Conservation (phyloP, 495 filamentous ascomycete species). For the Hypoxylon rickii region DNA sequence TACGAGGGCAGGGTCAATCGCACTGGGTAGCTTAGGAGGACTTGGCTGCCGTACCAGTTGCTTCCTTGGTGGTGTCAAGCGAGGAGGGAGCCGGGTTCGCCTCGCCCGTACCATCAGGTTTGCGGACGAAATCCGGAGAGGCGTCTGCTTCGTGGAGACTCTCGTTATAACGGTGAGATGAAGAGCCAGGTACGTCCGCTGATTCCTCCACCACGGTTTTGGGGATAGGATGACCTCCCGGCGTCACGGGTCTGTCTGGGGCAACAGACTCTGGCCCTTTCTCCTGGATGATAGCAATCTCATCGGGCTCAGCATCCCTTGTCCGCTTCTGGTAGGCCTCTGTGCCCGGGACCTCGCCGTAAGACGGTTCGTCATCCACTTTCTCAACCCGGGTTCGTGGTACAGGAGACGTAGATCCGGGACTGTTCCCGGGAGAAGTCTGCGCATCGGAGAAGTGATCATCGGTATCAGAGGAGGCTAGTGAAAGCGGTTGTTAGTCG, state of each 20-base stretch:
- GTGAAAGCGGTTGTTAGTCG: slow-evolving; percentile 12
- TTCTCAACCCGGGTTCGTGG: slow-evolving; percentile 85
- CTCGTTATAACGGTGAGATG: slow-evolving; percentile 44
- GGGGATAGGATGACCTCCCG: slow-evolving; percentile 51
- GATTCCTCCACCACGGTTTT: slow-evolving; percentile 56
- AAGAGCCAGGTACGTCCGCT: slow-evolving; percentile 46
- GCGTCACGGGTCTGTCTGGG: slow-evolving; percentile 39
- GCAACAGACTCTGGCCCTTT: slow-evolving; percentile 39
- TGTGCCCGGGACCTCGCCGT: slow-evolving; percentile 89
- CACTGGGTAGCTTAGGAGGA: slow-evolving; percentile 41
- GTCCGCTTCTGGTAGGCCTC: slow-evolving; percentile 72
- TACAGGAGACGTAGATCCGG: slow-evolving; percentile 63
- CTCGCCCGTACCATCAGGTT: slow-evolving; percentile 45
- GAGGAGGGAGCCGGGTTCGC: slow-evolving; percentile 33
- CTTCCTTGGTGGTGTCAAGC: slow-evolving; percentile 34
- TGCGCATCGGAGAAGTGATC: slow-evolving; percentile 93
- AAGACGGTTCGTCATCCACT: slow-evolving; percentile 65
- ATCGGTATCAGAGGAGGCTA: slow-evolving; percentile 72
- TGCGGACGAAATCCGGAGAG: slow-evolving; percentile 52
- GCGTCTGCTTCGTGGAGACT: slow-evolving; percentile 50
- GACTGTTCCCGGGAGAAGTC: slow-evolving; percentile 63
- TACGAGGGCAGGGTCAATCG: slow-evolving; percentile 44
- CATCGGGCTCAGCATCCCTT: slow-evolving; percentile 84
- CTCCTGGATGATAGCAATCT: slow-evolving; percentile 58
- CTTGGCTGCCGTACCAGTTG: slow-evolving; percentile 43